phyloP scores from a whole-genome alignment of 2,329 filamentous ascomycete species.

The Gnomoniopsis sp. region DNA sequence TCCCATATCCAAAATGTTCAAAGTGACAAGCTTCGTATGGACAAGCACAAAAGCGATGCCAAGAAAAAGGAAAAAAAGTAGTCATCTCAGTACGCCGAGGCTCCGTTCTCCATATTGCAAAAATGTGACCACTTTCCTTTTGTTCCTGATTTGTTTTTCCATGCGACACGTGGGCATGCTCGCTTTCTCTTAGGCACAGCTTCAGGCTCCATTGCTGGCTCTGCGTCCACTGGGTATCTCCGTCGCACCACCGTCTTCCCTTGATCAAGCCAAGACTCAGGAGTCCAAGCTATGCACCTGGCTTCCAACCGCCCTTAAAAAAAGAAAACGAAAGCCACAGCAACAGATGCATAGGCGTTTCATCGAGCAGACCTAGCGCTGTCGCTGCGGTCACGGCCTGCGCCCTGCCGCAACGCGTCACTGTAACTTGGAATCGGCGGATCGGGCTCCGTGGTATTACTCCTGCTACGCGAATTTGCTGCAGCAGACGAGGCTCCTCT shows the following conservation, averaged over 20 bases:
- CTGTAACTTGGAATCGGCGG: slow-evolving; percentile 82
- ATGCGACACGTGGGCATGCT: background rate
- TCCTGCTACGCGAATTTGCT: slow-evolving; percentile 23
- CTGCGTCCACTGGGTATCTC: background rate
- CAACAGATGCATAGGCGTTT: background rate
- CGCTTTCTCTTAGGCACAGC: background rate
- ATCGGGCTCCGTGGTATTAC: slow-evolving; percentile 24
- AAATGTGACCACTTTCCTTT: background rate
- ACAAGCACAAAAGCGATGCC: background rate
- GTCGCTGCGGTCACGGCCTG: slow-evolving; percentile 42
- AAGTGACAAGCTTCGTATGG: background rate
- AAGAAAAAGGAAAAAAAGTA: background rate
- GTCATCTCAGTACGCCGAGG: slow-evolving; percentile 4
- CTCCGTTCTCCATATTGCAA: background rate
- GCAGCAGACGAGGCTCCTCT: slow-evolving; percentile 48
- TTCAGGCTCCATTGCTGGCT: background rate
- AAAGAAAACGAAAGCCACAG: background rate
- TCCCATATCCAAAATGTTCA: background rate
- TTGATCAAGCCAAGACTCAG: background rate
- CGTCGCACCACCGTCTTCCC: background rate
- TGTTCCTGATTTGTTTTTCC: background rate
- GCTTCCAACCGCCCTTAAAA: background rate
- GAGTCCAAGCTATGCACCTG: background rate
- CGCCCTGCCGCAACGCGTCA: slow-evolving; percentile 62
- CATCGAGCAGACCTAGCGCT: slow-evolving; percentile 29